A percentile compares a stretch with the other conserved stretches of the same genome.
Evolutionary conservation across 768 basidiomycete genomes (phyloP).

Genomic region (Mycena maculata): DNA sequence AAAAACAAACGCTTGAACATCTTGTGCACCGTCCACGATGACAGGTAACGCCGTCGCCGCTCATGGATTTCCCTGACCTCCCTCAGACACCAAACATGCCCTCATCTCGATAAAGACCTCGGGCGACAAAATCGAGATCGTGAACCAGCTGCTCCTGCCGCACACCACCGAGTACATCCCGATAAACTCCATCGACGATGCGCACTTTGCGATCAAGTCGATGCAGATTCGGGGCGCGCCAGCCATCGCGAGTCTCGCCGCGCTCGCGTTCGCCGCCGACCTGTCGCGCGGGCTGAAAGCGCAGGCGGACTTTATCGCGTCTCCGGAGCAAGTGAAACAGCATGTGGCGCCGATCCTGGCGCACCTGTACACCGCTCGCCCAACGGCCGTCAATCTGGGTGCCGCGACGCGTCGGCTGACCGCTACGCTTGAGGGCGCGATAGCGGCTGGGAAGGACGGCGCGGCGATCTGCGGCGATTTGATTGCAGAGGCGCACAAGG

Average conservation of each 20-base stretch:
- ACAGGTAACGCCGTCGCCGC: not conserved
- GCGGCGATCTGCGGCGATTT: constrained; percentile 67
- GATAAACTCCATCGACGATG: constrained; percentile 82
- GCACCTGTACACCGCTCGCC: constrained; percentile 87
- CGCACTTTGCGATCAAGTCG: constrained; percentile 93
- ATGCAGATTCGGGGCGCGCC: constrained; percentile 97
- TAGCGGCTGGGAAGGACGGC: constrained; percentile 57
- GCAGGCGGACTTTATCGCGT: constrained; percentile 66
- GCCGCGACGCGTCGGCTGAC: constrained; percentile 83
- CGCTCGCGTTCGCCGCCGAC: constrained; percentile 78
- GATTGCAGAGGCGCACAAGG: constrained; percentile 73
- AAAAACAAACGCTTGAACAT: no score
- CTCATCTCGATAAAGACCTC: constrained; percentile 28
- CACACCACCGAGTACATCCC: constrained; percentile 73
- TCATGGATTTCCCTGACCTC: not conserved
- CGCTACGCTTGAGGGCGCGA: constrained; percentile 56
- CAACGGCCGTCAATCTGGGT: constrained; percentile 95
- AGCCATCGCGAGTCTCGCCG: constrained; percentile 93
- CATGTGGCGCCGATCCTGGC: constrained; percentile 72
- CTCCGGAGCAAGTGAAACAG: constrained; percentile 60
- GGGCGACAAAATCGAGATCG: constrained; percentile 71
- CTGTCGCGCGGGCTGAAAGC: constrained; percentile 65
- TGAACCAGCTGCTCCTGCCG: constrained; percentile 91
- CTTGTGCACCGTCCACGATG: no score
- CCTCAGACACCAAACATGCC: constrained; percentile 5